Evolutionary conservation across 1,284 basidiomycete genomes (phyloP), one percentile per base, ranked within the genome.

Genomic region (Blastosporella zonata): DNA sequence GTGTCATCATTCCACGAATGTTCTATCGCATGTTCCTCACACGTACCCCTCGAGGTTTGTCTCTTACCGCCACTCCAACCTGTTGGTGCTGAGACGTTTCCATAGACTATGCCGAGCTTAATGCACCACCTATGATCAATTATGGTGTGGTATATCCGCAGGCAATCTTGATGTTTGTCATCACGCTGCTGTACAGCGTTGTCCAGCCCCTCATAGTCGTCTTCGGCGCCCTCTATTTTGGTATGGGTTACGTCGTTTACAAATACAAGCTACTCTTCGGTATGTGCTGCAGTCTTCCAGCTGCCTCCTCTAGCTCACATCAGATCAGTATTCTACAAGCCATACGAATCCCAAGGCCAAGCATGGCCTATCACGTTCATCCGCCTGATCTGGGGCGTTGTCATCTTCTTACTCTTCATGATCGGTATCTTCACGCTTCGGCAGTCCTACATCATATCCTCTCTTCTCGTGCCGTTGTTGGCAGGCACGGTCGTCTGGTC

Each of bases 181-280:
- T 99, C 62, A 94, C 91, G 18, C 74, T 99, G 58, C 77, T 97
- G 20, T 99, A 98, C 73, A 94, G 92, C 64, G 89, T 99, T 55
- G 90, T 97, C 8, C 91, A 94, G 54, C 96, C 96, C 0, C 77
- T 97, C 50, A 97, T 99, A 61, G 77, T 97, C 46, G 79, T 97
- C 18, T 99, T 99, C 61, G 93, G 94, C 7, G 89, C 94, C 0
- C 72, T 96, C 33, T 99, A 99, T 69, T 99, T 99, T 63, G 95
- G 93, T 8, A 75, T 91, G 43, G 92, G 82, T 2, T 99, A 95
- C 62, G 75, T 97, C 3, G 93, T 97, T 2, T 97, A 96, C 80
- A 99, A 99, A 74, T 97, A 97, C 72, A 96, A 97, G 64, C 78
- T 97, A 2, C 74, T 97, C 1, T 97, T 97, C 62, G 90, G 93